Evolutionary conservation across 768 basidiomycete species (phyloP), one percentile per base, ranked within the genome.

Genomic region (Infundibulicybe gibba): DNA sequence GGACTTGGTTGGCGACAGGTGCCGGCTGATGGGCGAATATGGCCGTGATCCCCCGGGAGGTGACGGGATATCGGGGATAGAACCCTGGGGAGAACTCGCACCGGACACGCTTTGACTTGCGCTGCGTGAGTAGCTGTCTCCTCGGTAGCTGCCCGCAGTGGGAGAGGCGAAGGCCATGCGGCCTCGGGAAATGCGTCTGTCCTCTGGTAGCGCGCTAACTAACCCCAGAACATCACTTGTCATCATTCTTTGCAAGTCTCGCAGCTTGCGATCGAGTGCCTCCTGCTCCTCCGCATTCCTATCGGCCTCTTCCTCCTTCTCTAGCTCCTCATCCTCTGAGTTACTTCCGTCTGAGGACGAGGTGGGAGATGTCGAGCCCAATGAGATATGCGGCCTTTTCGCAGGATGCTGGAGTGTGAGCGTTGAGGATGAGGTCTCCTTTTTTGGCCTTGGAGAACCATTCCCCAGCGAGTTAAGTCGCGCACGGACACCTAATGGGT

Each of bases 11-110:
- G 74, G 64, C 0, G 79, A 75, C 44, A 78, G 52, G 55, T 77
- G 78, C 43, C 72, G 68, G n/a, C 72, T 68, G 44, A 75, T 68
- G 0, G 79, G 81, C 3, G 80, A 71, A 48, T 76, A 73, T 5
- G 70, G 68, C 43, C 76, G 77, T 15, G 81, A 76, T 40, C 81
- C 76, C 14, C 76, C 60, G 6, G 83, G 73, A 15, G 85, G 83
- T 0, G 89, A 90, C 0, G 89, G 83, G 19, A 92, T 90, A 13
- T 87, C 87, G 1, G 87, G 87, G 32, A 90, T 86, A 0, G 90
- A 92, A 14, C 83, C 83, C 40, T 78, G 85, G 1, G 84, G 84
- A 15, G 90, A 90, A 50, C 80, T 79, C 11, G 80, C 67, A 59
- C 85, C 86, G 3, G 88, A 89, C 8, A 87, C 71, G 55, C 87